Evolutionary conservation across 2,329 filamentous ascomycete species (phyloP), one percentile per base, ranked within the genome.

Genomic region (Atkinsonella texensis): DNA sequence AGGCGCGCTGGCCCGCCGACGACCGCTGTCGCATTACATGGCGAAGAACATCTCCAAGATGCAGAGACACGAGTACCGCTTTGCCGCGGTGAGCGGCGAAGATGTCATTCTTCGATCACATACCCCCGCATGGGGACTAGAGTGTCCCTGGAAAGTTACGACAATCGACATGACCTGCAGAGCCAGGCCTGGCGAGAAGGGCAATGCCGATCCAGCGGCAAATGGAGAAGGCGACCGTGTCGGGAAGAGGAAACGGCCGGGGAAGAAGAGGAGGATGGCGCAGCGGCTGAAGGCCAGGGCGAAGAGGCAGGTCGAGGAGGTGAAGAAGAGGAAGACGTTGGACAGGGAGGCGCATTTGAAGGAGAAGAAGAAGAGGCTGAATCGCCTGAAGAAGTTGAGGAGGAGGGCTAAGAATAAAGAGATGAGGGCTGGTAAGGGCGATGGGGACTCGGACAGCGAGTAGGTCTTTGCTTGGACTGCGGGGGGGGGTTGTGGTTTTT

Each of bases 291-390:
- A 68, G 53, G 67, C 68, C 32, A 72, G 71, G 59, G 67, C 62
- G 7, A 65, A 64, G 49, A 68, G 66, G 57, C 68, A 72, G 56
- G 68, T 62, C 52, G 68, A 69, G 32, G 61, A 70, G 52, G 65
- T 61, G 4, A 65, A 61, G 28, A 68, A 63, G 55, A 70, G 68
- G 56, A 65, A 69, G 51, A 58, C 66, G 47, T 56, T 68, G 55
- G 68, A 70, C 17, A 83, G 79, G 63, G 78, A 80, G 59, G 74
- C 79, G 56, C 73, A 75, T 47, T 56, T 81, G 32, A 73, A 70
- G 58, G 77, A 81, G 51, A 83, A 82, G 70, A 81, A 80, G 68
- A 80, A 80, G 66, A 70, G 78, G 56, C 61, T 80, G 56, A 84
- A 84, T 57, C 66, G 77, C 52, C 63, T 75, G 58, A 81, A 78